phyloP scores from a whole-genome alignment of 345 rosid species.

The Syzygium grande region DNA sequence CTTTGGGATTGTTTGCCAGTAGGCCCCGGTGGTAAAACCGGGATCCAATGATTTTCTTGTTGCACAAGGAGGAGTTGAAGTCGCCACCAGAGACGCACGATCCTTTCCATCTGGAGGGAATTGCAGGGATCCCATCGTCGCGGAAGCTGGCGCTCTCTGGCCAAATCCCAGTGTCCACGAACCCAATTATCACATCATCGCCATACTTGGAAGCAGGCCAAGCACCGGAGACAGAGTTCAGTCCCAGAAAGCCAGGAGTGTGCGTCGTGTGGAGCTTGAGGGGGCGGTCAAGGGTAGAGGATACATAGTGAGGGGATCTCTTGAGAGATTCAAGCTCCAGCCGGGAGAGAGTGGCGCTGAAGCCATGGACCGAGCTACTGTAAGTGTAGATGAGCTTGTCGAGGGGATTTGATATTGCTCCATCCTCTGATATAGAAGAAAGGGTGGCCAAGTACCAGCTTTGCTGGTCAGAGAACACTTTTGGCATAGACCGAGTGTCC shows the following conservation, averaged over 20 bases:
- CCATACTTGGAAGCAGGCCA: constrained; percentile 25
- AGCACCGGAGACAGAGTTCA: constrained; percentile 12
- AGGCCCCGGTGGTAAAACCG: constrained; percentile 27
- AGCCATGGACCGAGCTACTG: constrained; percentile 22
- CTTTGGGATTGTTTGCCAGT: constrained; percentile 20
- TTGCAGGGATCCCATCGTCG: constrained; percentile 17
- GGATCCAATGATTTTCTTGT: constrained; percentile 38
- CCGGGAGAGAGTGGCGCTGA: constrained; percentile 20
- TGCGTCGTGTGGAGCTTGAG: constrained; percentile 30
- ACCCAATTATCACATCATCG: constrained; percentile 25
- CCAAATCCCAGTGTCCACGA: constrained; percentile 44
- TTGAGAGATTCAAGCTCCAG: constrained; percentile 27
- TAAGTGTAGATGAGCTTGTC: constrained; percentile 17
- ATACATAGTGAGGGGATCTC: constrained; percentile 21
- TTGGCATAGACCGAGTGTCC: constrained; percentile 28
- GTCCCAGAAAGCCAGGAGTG: constrained; percentile 27
- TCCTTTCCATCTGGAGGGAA: constrained; percentile 40
- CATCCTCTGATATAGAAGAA: not conserved
- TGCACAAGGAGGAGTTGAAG: constrained; percentile 27
- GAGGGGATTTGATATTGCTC: not conserved
- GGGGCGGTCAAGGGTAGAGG: constrained; percentile 16
- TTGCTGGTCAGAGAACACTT: constrained; percentile 8
- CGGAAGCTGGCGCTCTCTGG: constrained; percentile 38
- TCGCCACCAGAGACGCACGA: constrained; percentile 5
- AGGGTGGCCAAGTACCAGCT: constrained; percentile 15